Conservation (phyloP, 805 yeast genomes). For the Yarrowia osloensis region DNA sequence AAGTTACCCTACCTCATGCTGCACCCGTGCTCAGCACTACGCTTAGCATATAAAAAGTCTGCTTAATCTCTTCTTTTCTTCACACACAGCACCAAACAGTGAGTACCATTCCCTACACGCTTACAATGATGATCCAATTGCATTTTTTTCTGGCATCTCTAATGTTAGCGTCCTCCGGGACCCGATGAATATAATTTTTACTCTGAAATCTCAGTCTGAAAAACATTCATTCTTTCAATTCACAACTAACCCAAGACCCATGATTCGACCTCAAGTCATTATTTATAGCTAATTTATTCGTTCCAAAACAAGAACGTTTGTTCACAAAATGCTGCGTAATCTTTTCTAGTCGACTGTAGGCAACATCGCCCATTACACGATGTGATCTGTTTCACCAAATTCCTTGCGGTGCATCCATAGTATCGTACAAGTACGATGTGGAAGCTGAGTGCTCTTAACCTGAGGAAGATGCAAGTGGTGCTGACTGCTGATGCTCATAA, state of each 20-base stretch:
- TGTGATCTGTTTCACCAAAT: too few relatives aligned
- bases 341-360: too few relatives aligned
- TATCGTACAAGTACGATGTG: too few relatives aligned
- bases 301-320: too few relatives aligned
- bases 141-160: slow-evolving; percentile 40
- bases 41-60: slow-evolving; percentile 8
- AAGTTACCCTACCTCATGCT: slow-evolving; percentile 18
- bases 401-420: too few relatives aligned
- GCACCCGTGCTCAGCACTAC: slow-evolving; percentile 28
- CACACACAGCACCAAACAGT: slow-evolving; percentile 20
- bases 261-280: not conserved
- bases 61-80: not conserved
- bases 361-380: too few relatives aligned
- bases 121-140: slow-evolving; percentile 32
- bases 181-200: slow-evolving; percentile 40
- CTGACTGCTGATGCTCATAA: too few relatives aligned
- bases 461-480: too few relatives aligned
- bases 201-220: slow-evolving; percentile 29
- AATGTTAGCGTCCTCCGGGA: slow-evolving; percentile 38
- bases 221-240: not conserved
- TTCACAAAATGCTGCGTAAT: too few relatives aligned
- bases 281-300: slow-evolving; percentile 10
- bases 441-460: too few relatives aligned
- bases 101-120: slow-evolving; percentile 20
- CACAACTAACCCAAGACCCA: slow-evolving; percentile 5